Percentiles rank a stretch among this genome's conserved stretches.
phyloP scores from a whole-genome alignment of 129 eudicot genomes.

The Tanacetum coccineum region DNA sequence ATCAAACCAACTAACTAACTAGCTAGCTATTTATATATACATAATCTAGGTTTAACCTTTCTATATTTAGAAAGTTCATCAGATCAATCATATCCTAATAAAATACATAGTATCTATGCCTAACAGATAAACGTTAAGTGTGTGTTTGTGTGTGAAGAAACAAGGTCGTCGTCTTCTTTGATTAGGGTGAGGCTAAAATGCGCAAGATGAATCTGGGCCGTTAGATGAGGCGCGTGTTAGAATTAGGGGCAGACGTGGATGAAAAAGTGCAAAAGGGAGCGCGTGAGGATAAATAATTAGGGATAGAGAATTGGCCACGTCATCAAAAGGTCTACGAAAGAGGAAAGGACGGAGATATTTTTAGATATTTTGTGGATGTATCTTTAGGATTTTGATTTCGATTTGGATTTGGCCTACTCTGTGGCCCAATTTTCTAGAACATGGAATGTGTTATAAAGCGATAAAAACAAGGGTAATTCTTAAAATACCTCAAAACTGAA shows the following conservation, averaged over 20 bases:
- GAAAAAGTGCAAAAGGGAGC: conserved; percentile 36
- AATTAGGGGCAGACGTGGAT: conserved; percentile 28
- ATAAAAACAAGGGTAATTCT: no score
- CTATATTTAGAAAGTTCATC: conserved; percentile 10
- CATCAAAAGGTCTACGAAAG: conserved; percentile 23
- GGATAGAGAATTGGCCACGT: conserved; percentile 31
- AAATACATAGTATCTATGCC: no score
- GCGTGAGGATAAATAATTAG: conserved; percentile 30
- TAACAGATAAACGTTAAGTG: no score
- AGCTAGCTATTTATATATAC: conserved; percentile 6
- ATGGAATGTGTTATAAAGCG: no score
- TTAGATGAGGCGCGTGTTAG: conserved; percentile 32
- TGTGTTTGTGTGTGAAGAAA: no score
- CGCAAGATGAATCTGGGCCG: conserved; percentile 25
- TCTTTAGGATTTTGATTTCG: conserved; percentile 13
- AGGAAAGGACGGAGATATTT: conserved; percentile 34
- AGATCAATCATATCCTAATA: neutral
- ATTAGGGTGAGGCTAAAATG: conserved; percentile 12
- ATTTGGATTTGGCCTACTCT: conserved; percentile 16
- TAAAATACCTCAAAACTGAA: no score
- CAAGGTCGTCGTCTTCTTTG: neutral
- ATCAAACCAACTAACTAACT: conserved; percentile 1
- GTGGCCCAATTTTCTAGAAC: conserved; percentile 16
- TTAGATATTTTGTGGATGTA: conserved; percentile 19
- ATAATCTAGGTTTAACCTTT: conserved; percentile 24